Percentiles rank a stretch among this genome's conserved stretches.
phyloP scores from a whole-genome alignment of 257 asterid genomes.

The Ehretia macrophylla region DNA sequence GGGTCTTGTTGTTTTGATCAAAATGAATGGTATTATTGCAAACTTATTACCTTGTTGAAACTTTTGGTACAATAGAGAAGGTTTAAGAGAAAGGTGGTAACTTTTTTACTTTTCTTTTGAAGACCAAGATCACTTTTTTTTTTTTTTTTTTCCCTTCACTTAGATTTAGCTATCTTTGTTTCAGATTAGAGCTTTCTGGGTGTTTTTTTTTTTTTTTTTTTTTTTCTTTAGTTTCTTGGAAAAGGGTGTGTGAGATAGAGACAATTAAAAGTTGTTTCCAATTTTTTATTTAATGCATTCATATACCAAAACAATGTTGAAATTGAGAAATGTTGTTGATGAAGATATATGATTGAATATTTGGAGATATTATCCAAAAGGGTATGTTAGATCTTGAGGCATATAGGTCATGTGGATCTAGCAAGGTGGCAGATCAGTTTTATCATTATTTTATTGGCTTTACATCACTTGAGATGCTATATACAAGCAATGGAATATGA shows the following conservation, averaged over 20 bases:
- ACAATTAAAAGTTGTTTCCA: background rate
- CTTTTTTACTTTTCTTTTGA: background rate
- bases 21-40: too few species aligned
- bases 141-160: background rate
- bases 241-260: too few species aligned
- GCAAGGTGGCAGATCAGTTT: background rate
- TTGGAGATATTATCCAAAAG: background rate
- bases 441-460: background rate
- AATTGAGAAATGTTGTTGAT: background rate
- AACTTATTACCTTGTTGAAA: background rate
- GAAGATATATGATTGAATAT: too few species aligned
- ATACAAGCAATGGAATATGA: background rate
- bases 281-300: background rate
- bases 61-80: background rate
- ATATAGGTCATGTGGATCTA: background rate
- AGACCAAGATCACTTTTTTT: constrained; percentile 1
- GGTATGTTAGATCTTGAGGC: background rate
- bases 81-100: background rate
- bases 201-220: background rate
- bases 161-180: background rate
- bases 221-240: background rate
- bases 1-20: too few species aligned
- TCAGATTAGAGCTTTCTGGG: background rate
- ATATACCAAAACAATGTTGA: background rate
- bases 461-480: background rate